Conservation (phyloP, 108 stramenopile genomes). For the Ochromonas danica region DNA sequence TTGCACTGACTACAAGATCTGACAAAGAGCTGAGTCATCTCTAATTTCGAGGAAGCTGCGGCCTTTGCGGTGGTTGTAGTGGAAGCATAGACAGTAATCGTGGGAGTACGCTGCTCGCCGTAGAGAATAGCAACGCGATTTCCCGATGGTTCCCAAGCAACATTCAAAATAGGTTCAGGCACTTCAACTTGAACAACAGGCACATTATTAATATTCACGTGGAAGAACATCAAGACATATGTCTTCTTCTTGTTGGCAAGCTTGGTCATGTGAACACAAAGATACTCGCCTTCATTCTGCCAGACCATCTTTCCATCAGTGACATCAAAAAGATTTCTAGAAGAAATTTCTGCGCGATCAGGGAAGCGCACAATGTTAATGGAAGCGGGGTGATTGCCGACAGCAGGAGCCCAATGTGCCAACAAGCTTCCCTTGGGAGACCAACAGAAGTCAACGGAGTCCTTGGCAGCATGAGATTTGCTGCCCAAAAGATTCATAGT, state of each 20-base stretch:
- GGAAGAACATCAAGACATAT: slow-evolving; percentile 78
- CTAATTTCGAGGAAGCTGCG: not conserved
- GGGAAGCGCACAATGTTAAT: slow-evolving; percentile 87
- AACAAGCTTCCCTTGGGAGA: slow-evolving; percentile 81
- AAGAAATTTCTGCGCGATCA: slow-evolving; percentile 78
- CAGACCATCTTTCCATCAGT: slow-evolving; percentile 85
- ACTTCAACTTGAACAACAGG: slow-evolving; percentile 91
- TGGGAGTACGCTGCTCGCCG: slow-evolving; percentile 82
- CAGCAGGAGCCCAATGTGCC: slow-evolving; percentile 93
- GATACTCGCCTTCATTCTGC: slow-evolving; percentile 85
- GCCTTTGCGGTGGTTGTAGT: slow-evolving; percentile 45
- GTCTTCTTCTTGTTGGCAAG: slow-evolving; percentile 77
- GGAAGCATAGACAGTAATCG: slow-evolving; percentile 91
- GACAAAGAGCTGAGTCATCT: slow-evolving; percentile 73
- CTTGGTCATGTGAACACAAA: slow-evolving; percentile 65
- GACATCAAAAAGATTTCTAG: slow-evolving; percentile 92
- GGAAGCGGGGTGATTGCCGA: slow-evolving; percentile 81
- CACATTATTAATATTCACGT: slow-evolving; percentile 73
- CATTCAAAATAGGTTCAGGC: slow-evolving; percentile 70
- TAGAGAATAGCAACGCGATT: slow-evolving; percentile 87
- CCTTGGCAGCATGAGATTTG: slow-evolving; percentile 79
- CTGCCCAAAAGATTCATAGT: slow-evolving; percentile 81
- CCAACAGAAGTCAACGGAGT: slow-evolving; percentile 89
- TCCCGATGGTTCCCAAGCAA: slow-evolving; percentile 90
- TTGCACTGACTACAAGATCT: slow-evolving; percentile 81